phyloP scores from a whole-genome alignment of 495 filamentous ascomycete species.

The Hyaloscypha bicolor region DNA sequence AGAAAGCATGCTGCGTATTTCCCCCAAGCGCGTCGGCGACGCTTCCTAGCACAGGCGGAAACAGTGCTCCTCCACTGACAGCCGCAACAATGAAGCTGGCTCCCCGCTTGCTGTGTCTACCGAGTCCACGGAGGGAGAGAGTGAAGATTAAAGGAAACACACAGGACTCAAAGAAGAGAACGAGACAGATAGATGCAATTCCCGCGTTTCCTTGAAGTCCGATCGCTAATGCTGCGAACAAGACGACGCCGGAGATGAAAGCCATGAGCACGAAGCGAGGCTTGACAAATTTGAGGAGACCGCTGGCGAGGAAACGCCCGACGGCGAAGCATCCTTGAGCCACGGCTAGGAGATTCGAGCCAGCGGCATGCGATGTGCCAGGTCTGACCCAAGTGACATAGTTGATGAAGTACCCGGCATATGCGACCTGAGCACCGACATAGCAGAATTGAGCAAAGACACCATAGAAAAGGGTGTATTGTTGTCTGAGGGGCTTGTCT shows the following conservation, averaged over 20 bases:
- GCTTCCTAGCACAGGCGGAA: slow-evolving; percentile 64
- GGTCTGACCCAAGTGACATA: slow-evolving; percentile 40
- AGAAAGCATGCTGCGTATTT: slow-evolving; percentile 41
- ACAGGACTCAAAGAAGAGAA: slow-evolving; percentile 68
- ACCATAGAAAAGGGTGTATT: slow-evolving; percentile 69
- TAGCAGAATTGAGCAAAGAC: slow-evolving; percentile 72
- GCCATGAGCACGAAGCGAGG: slow-evolving; percentile 54
- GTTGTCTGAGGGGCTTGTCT: slow-evolving; percentile 57
- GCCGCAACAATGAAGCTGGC: slow-evolving; percentile 63
- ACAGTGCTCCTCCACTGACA: slow-evolving; percentile 64
- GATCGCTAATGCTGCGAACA: slow-evolving; percentile 61
- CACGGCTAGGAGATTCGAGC: slow-evolving; percentile 60
- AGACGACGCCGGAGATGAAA: slow-evolving; percentile 52
- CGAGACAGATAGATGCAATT: slow-evolving; percentile 61
- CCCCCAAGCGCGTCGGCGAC: slow-evolving; percentile 50
- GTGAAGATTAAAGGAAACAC: slow-evolving; percentile 74
- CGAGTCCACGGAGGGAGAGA: slow-evolving; percentile 67
- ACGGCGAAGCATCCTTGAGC: slow-evolving; percentile 68
- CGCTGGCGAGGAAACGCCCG: slow-evolving; percentile 65
- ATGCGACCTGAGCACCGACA: slow-evolving; percentile 67
- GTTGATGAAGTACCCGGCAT: slow-evolving; percentile 55
- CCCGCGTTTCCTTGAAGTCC: slow-evolving; percentile 51
- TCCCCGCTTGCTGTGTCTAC: slow-evolving; percentile 69
- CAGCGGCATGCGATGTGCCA: slow-evolving; percentile 34
- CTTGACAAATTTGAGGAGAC: slow-evolving; percentile 51